A percentile compares a stretch with the other conserved stretches of the same genome.
phyloP scores from a whole-genome alignment of 2,329 filamentous ascomycete genomes.

The Aspergillus sojae region DNA sequence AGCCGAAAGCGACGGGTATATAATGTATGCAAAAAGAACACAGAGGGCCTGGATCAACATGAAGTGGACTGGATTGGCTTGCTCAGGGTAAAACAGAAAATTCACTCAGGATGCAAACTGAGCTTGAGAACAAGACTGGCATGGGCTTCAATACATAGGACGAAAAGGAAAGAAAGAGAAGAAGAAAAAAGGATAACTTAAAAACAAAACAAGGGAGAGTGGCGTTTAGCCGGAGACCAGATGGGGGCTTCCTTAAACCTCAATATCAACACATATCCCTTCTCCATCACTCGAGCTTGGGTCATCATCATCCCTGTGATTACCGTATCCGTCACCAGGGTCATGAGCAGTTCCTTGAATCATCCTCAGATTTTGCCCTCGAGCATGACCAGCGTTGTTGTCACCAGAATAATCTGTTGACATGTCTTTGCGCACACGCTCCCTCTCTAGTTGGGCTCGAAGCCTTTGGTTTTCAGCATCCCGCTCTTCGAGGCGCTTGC shows the following conservation, averaged over 20 bases:
- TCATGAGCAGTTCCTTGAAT: slow-evolving; percentile 4
- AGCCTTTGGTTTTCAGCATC: slow-evolving; percentile 73
- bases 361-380: slow-evolving; percentile 6
- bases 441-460: slow-evolving; percentile 64
- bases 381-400: slow-evolving; percentile 20
- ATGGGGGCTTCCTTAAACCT: slow-evolving; percentile 31
- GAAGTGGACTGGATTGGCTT: background rate
- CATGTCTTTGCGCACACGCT: slow-evolving; percentile 47
- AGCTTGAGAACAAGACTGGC: background rate
- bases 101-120: background rate
- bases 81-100: background rate
- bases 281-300: slow-evolving; percentile 42
- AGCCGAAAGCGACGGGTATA: background rate
- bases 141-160: background rate
- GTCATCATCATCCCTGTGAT: slow-evolving; percentile 33
- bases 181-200: background rate
- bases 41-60: background rate
- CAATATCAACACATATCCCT: slow-evolving; percentile 42
- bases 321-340: slow-evolving; percentile 17
- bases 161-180: slow-evolving; percentile 11
- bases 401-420: slow-evolving; percentile 25
- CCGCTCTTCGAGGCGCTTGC: slow-evolving; percentile 77
- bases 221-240: background rate
- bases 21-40: background rate
- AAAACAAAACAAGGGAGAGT: background rate